Percentiles rank a stretch among this genome's conserved stretches.
Conservation (phyloP, 2,329 filamentous ascomycete genomes). For the Monilinia fructigena region DNA sequence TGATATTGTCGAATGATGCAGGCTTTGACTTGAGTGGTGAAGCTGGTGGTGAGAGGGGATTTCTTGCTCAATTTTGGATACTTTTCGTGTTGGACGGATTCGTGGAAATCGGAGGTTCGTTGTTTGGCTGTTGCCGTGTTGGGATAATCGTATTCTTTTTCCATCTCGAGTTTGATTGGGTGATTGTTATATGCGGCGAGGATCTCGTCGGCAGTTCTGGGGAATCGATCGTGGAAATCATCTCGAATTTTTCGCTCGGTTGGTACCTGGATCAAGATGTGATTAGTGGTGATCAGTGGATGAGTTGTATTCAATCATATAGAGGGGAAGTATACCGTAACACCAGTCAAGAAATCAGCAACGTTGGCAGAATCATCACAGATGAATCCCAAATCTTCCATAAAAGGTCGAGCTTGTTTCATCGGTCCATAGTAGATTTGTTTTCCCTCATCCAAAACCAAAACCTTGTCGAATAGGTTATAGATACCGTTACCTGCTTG, state of each 20-base stretch:
- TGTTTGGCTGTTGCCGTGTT: constrained; percentile 47
- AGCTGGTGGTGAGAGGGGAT: constrained; percentile 57
- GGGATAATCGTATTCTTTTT: constrained; percentile 57
- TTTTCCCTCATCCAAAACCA: constrained; percentile 65
- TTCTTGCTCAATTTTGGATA: constrained; percentile 51
- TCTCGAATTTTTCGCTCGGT: constrained; percentile 63
- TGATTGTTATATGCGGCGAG: constrained; percentile 53
- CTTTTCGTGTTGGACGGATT: constrained; percentile 55
- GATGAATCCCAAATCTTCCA: constrained; percentile 63
- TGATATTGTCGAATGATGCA: constrained; percentile 62
- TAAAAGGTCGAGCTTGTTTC: constrained; percentile 59
- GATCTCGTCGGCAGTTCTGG: constrained; percentile 48
- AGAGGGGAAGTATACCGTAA: constrained; percentile 27
- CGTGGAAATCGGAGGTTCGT: constrained; percentile 51
- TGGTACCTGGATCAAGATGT: constrained; percentile 35
- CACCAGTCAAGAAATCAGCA: constrained; percentile 64
- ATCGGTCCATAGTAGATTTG: constrained; percentile 64
- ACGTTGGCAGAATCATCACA: constrained; percentile 62
- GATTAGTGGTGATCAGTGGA: constrained; percentile 11
- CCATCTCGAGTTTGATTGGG: constrained; percentile 50
- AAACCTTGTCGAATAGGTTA: constrained; percentile 67
- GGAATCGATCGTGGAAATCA: constrained; percentile 45
- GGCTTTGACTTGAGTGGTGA: constrained; percentile 54
- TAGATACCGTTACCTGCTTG: constrained; percentile 71
- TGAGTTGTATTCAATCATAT: not conserved